Evolutionary conservation across 305 asterid species (phyloP).

Genomic region (Fraxinus baroniana): DNA sequence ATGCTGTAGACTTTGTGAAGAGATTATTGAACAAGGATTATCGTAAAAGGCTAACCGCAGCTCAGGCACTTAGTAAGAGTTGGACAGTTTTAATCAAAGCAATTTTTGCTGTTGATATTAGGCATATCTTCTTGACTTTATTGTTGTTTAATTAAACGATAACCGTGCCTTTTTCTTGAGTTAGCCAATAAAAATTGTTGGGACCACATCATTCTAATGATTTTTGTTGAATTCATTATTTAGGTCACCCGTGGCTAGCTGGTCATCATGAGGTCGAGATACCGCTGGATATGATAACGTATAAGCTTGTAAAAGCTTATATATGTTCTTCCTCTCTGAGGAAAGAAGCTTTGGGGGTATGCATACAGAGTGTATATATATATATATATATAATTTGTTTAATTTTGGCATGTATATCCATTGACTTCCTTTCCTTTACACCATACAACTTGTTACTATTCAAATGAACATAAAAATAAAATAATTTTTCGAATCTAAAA

Average conservation of each 20-base stretch:
- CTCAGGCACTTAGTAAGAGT: constrained; percentile 88
- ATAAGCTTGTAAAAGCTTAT: constrained; percentile 80
- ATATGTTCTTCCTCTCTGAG: constrained; percentile 79
- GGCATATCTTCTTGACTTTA: not conserved
- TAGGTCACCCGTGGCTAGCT: constrained; percentile 97
- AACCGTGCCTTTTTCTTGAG: not conserved
- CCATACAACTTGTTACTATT: not conserved
- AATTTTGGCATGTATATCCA: not conserved
- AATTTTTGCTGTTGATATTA: not conserved
- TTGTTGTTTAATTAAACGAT: not conserved
- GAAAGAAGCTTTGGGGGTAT: constrained; percentile 84
- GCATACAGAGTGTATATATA: constrained; percentile 3
- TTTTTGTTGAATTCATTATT: constrained; percentile 12
- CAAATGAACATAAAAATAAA: not conserved
- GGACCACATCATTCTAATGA: not conserved
- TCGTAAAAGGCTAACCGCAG: constrained; percentile 91
- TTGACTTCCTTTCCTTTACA: not conserved
- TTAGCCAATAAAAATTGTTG: not conserved
- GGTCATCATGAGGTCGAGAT: constrained; percentile 74
- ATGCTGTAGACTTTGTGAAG: constrained; percentile 88
- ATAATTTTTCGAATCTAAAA: not conserved
- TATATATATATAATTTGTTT: not conserved
- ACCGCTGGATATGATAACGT: constrained; percentile 83
- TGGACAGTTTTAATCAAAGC: not conserved
- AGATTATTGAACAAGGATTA: constrained; percentile 85